phyloP scores from a whole-genome alignment of 352 stramenopile genomes.

The Phytophthora capsici region DNA sequence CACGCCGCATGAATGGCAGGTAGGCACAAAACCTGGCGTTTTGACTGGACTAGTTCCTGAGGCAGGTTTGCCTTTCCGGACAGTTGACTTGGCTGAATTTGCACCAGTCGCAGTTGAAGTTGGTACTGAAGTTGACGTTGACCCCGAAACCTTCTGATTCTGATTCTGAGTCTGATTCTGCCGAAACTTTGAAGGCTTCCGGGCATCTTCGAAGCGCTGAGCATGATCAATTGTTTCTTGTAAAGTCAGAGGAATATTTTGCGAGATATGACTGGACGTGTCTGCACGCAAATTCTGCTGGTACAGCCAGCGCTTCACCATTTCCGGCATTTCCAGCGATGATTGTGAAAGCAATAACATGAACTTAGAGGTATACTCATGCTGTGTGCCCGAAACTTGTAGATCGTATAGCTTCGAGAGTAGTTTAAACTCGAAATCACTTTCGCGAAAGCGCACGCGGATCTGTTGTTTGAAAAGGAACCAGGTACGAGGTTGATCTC shows the following conservation, averaged over 20 bases:
- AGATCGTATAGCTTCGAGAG: not conserved
- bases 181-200: not conserved
- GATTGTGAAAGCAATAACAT: not conserved
- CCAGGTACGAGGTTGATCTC: too few species aligned
- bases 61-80: not conserved
- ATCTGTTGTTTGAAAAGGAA: too few species aligned
- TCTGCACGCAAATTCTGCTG: too few species aligned
- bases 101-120: not conserved
- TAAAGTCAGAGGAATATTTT: too few species aligned
- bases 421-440: too few species aligned
- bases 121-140: not conserved
- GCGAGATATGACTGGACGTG: too few species aligned
- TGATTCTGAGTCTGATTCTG: not conserved
- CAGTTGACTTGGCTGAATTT: not conserved
- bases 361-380: not conserved
- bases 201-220: not conserved
- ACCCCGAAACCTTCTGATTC: too few species aligned
- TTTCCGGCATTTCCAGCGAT: not conserved
- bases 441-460: too few species aligned
- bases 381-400: not conserved
- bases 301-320: not conserved
- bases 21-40: not conserved
- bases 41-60: not conserved
- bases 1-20: not conserved
- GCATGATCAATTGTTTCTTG: too few species aligned